phyloP scores from a whole-genome alignment of 139 green algal genomes.

The Microglena sp. region DNA sequence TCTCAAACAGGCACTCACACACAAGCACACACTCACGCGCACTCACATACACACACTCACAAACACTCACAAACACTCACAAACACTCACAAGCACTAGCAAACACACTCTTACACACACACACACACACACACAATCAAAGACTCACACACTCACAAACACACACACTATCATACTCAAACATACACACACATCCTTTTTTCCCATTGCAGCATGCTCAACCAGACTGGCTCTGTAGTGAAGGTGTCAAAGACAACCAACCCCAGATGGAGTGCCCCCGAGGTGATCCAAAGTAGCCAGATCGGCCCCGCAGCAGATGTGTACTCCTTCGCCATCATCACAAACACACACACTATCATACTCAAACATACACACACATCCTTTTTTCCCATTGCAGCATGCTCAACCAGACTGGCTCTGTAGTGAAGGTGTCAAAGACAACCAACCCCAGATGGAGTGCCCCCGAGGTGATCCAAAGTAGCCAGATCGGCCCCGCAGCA shows the following conservation, averaged over 20 bases:
- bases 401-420: slow-evolving; percentile 9
- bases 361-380: too few species aligned
- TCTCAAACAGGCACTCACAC: too few species aligned
- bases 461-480: slow-evolving; percentile 40
- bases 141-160: too few species aligned
- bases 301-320: slow-evolving; percentile 26
- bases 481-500: slow-evolving; percentile 9
- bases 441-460: slow-evolving; percentile 56
- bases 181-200: neutral
- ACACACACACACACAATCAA: too few species aligned
- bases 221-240: slow-evolving; percentile 11
- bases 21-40: too few species aligned
- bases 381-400: slow-evolving; percentile 3
- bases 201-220: slow-evolving; percentile 10
- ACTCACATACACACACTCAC: too few species aligned
- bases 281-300: slow-evolving; percentile 31
- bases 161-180: too few species aligned
- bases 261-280: slow-evolving; percentile 47
- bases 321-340: slow-evolving; percentile 51
- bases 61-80: too few species aligned
- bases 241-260: slow-evolving; percentile 40
- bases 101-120: too few species aligned
- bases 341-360: too few species aligned
- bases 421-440: slow-evolving; percentile 24
- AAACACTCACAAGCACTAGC: too few species aligned